Percentiles rank a stretch among this genome's conserved stretches.
These are phyloP conservation scores for Catharanthus roseus DNA, from an alignment of 257 asterid species.

Conservation along the genomic window DNA sequence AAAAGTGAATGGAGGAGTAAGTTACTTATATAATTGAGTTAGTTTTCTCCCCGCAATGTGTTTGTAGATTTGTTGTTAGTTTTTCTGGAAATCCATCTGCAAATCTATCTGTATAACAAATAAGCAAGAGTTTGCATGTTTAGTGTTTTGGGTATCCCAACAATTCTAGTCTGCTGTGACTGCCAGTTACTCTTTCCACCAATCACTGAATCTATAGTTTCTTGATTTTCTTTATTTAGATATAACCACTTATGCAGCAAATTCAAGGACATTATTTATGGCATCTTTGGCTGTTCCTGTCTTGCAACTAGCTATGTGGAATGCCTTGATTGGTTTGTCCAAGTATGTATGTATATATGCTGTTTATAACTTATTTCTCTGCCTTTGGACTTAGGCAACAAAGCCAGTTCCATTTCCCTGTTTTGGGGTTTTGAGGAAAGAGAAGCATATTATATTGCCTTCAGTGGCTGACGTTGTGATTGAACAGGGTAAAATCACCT, in stretches of 20 bases:
- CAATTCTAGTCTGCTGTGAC: not conserved
- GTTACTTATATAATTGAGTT: not conserved
- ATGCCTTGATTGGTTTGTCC: not conserved
- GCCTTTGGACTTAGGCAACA: constrained; percentile 39
- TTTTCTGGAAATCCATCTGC: not conserved
- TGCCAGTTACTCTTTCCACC: not conserved
- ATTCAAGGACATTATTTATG: not conserved
- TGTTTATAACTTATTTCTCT: constrained; percentile 7
- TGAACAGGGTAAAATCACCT: constrained; percentile 54
- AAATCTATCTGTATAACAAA: not conserved
- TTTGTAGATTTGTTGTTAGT: not conserved
- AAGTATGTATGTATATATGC: not conserved
- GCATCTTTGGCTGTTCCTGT: not conserved
- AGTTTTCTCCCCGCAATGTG: not conserved
- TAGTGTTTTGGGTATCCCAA: not conserved
- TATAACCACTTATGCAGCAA: not conserved
- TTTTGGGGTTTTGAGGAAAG: constrained; percentile 57
- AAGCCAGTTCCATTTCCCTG: constrained; percentile 67
- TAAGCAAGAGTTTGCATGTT: not conserved
- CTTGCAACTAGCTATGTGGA: not conserved
- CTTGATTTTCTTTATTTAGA: not conserved
- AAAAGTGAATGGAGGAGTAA: not conserved
- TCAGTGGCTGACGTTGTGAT: constrained; percentile 58
- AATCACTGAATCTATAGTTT: not conserved
- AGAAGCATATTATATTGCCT: constrained; percentile 58